Evolutionary conservation across 768 basidiomycete genomes (phyloP).

Genomic region (Nidularia pulvinata): DNA sequence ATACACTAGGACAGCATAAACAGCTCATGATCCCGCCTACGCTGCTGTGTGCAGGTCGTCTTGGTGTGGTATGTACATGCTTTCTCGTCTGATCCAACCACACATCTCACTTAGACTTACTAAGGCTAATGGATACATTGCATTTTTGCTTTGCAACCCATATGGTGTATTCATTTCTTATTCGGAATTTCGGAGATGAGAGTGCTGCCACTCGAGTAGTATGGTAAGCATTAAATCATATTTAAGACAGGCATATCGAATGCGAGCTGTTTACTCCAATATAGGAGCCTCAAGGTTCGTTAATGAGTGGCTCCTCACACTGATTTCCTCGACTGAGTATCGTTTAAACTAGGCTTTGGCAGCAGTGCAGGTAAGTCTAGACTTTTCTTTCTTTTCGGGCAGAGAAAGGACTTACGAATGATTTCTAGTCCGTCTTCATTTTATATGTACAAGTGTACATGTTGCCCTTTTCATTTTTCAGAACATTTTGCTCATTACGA

Average conservation of each 20-base stretch:
- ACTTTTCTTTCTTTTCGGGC: background rate
- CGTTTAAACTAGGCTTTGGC: conserved; percentile 12
- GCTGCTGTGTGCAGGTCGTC: conserved; percentile 10
- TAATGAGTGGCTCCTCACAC: background rate
- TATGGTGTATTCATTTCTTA: conserved; percentile 19
- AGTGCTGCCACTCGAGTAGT: conserved; percentile 11
- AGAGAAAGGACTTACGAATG: background rate
- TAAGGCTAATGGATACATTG: conserved; percentile 20
- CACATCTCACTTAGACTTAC: background rate
- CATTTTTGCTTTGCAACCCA: conserved; percentile 23
- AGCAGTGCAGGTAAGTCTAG: conserved; percentile 11
- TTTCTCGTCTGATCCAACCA: background rate
- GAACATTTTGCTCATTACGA: background rate
- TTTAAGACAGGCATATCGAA: background rate
- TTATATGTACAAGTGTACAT: conserved; percentile 25
- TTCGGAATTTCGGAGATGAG: conserved; percentile 14
- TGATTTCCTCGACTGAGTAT: background rate
- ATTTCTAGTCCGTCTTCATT: conserved; percentile 18
- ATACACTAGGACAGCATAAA: no score
- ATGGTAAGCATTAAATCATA: conserved; percentile 12
- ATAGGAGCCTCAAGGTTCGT: conserved; percentile 27
- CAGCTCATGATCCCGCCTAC: background rate
- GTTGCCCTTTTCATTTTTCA: background rate
- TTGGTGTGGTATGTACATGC: conserved; percentile 12
- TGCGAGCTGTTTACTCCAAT: background rate